Conservation (phyloP, 768 basidiomycete species). For the Artomyces pyxidatus region DNA sequence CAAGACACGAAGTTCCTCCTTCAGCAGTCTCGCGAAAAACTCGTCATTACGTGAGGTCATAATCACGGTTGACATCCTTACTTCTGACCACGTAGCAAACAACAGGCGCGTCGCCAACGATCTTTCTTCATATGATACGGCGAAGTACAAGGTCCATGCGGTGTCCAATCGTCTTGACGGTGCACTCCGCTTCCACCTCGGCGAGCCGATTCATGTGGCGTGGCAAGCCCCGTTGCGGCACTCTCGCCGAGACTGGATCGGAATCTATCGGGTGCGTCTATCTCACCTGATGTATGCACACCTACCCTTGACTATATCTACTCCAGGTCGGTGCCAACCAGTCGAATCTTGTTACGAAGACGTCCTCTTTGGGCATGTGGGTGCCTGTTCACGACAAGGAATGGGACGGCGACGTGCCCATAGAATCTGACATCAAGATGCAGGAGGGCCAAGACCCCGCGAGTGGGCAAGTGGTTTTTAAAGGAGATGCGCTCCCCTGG, state of each 20-base stretch:
- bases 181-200: slow-evolving; percentile 69
- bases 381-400: slow-evolving; percentile 85
- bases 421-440: slow-evolving; percentile 31
- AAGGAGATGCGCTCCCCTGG: slow-evolving; percentile 80
- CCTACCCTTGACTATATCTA: neutral
- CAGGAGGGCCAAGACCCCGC: slow-evolving; percentile 35
- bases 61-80: too few species aligned
- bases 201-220: slow-evolving; percentile 77
- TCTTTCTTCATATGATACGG: slow-evolving; percentile 67
- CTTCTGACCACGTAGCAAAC: too few species aligned
- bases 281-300: neutral
- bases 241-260: slow-evolving; percentile 94
- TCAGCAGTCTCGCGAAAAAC: slow-evolving; percentile 82
- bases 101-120: slow-evolving; percentile 76
- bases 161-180: slow-evolving; percentile 46
- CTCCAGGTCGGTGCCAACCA: slow-evolving; percentile 79
- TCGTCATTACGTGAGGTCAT: slow-evolving; percentile 79
- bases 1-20: slow-evolving; percentile 89
- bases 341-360: slow-evolving; percentile 73
- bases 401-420: slow-evolving; percentile 83
- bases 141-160: slow-evolving; percentile 68
- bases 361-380: slow-evolving; percentile 87
- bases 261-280: slow-evolving; percentile 66
- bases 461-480: slow-evolving; percentile 66
- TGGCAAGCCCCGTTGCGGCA: slow-evolving; percentile 87